phyloP scores from a whole-genome alignment of 176 grass and related monocot genomes.

The Chrysopogon serrulatus region DNA sequence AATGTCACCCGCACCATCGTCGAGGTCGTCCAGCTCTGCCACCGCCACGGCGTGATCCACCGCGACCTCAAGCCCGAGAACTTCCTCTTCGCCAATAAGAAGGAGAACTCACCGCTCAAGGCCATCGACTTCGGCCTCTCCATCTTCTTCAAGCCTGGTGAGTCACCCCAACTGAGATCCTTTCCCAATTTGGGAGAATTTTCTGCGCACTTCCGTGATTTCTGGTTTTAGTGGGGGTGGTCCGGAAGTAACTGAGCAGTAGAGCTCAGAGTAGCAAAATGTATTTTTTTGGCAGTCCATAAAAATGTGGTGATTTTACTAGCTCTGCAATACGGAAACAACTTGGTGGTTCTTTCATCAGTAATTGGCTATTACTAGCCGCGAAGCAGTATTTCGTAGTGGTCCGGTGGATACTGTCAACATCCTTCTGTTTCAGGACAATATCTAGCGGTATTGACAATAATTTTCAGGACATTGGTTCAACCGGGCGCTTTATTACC shows the following conservation, averaged over 20 bases:
- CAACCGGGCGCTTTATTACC: background rate
- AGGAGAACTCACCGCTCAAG: slow-evolving; percentile 96
- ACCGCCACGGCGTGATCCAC: slow-evolving; percentile 93
- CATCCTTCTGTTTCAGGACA: background rate
- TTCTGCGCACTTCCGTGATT: background rate
- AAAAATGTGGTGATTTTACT: background rate
- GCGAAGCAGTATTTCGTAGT: background rate
- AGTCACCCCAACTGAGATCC: slow-evolving; percentile 23
- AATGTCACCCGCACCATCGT: slow-evolving; percentile 78
- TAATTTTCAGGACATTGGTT: background rate
- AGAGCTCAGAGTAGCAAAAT: background rate
- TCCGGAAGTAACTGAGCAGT: background rate
- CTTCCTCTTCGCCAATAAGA: slow-evolving; percentile 95
- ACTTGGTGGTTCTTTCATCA: background rate
- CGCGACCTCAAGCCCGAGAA: slow-evolving; percentile 97
- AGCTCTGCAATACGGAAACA: background rate
- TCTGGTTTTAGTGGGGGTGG: slow-evolving; percentile 6
- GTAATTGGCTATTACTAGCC: background rate
- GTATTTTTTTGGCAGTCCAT: background rate
- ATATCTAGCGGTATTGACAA: background rate
- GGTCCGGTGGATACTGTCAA: background rate
- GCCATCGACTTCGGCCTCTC: slow-evolving; percentile 97
- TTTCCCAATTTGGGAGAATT: slow-evolving; percentile 27
- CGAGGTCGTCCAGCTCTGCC: slow-evolving; percentile 98
- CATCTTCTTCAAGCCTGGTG: slow-evolving; percentile 99